A percentile compares a stretch with the other conserved stretches of the same genome.
phyloP scores from a whole-genome alignment of 192 early-diverging fungal genomes.

The Backusella psychrophila region DNA sequence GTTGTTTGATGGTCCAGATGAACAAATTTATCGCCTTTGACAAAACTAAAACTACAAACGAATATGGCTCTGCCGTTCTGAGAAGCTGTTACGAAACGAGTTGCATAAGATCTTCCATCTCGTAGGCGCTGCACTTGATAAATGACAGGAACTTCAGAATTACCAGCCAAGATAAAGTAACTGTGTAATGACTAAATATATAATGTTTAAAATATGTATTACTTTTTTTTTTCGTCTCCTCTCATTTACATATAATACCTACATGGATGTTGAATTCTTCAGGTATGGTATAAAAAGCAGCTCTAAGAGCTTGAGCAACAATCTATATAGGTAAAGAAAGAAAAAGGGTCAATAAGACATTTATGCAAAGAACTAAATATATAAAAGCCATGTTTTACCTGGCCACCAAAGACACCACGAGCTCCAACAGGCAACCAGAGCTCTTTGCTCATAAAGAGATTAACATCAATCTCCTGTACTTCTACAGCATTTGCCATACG shows the following conservation, averaged over 20 bases:
- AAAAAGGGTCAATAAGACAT: not conserved
- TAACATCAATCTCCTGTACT: constrained; percentile 61
- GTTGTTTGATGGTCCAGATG: constrained; percentile 58
- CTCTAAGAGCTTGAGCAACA: constrained; percentile 63
- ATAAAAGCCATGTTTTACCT: constrained; percentile 23
- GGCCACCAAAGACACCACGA: constrained; percentile 83
- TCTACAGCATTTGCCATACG: constrained; percentile 39
- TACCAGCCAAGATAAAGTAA: constrained; percentile 82
- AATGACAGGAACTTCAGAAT: constrained; percentile 68
- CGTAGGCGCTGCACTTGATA: constrained; percentile 73
- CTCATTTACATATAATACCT: not conserved
- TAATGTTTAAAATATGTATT: no score
- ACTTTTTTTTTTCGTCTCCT: not conserved
- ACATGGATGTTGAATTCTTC: constrained; percentile 61
- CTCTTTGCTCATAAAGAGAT: constrained; percentile 70
- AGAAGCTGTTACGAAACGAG: constrained; percentile 67
- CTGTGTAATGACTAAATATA: constrained; percentile 67
- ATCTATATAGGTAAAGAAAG: constrained; percentile 5
- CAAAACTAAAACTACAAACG: constrained; percentile 69
- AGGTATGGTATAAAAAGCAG: constrained; percentile 74
- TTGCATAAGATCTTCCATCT: constrained; percentile 55
- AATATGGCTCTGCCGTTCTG: constrained; percentile 81
- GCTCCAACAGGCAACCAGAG: constrained; percentile 80
- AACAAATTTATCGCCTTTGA: constrained; percentile 50
- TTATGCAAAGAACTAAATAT: not conserved